A percentile compares a stretch with the other conserved stretches of the same genome.
These are phyloP conservation scores for Sphaerulina musiva DNA, from an alignment of 2,329 filamentous ascomycete species.

Conservation along the genomic window DNA sequence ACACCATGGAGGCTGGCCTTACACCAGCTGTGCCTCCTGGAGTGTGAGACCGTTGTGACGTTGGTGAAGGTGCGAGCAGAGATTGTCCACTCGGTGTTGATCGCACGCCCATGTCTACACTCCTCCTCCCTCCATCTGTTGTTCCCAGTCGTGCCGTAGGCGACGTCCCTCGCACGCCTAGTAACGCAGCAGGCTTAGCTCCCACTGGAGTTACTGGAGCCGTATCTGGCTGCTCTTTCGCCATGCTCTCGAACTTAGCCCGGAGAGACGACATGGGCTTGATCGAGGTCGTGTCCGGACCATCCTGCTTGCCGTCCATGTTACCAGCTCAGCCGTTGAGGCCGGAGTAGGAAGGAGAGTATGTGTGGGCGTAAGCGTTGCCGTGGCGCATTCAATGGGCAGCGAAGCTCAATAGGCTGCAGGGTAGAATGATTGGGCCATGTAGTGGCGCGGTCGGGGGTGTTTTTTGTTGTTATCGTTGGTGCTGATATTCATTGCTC, in stretches of 20 bases:
- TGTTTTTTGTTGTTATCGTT: neutral
- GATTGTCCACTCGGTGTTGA: neutral
- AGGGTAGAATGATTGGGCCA: constrained; percentile 2
- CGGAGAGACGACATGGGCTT: constrained; percentile 76
- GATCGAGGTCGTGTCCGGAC: constrained; percentile 70
- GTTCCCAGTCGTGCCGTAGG: constrained; percentile 3
- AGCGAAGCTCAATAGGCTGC: neutral
- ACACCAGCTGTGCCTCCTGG: constrained; percentile 25
- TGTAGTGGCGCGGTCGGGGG: constrained; percentile 1
- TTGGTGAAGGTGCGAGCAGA: constrained; percentile 2
- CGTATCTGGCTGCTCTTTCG: constrained; percentile 23
- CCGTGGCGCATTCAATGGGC: neutral
- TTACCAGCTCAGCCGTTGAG: constrained; percentile 3
- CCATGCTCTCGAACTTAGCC: constrained; percentile 74
- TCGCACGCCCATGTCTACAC: constrained; percentile 9
- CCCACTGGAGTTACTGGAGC: constrained; percentile 17
- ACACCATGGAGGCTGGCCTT: constrained; percentile 46
- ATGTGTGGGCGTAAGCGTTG: neutral
- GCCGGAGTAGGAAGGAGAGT: neutral
- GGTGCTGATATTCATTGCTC: neutral
- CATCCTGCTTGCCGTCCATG: constrained; percentile 43
- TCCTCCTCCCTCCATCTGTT: constrained; percentile 7
- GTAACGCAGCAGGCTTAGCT: constrained; percentile 3
- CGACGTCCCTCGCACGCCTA: constrained; percentile 3
- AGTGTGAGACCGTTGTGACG: constrained; percentile 25